Evolutionary conservation across 129 eudicot genomes (phyloP).

Genomic region (Cynara cardunculus): DNA sequence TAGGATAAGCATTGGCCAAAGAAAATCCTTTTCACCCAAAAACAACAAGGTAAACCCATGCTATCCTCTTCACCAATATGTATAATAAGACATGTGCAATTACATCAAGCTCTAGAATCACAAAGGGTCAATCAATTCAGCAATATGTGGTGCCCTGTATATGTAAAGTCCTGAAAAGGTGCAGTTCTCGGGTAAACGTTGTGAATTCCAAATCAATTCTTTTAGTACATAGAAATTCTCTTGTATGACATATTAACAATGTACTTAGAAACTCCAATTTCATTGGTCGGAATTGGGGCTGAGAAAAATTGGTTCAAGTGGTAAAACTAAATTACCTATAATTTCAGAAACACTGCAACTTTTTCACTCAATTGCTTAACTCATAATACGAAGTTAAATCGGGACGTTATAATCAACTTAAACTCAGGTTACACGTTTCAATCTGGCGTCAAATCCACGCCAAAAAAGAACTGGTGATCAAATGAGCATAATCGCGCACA

Average conservation of each 20-base stretch:
- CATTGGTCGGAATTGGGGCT: not conserved
- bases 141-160: not conserved
- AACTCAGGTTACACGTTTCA: not conserved
- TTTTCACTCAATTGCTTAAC: not conserved
- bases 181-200: not conserved
- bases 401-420: not conserved
- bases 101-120: not conserved
- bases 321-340: conserved; percentile 9
- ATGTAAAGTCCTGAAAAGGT: not conserved
- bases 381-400: not conserved
- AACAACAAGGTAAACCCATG: not conserved
- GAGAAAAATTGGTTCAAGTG: not conserved
- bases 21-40: not conserved
- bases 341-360: not conserved
- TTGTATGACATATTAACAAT: not conserved
- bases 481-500: not conserved
- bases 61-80: not conserved
- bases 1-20: not conserved
- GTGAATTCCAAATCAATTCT: not conserved
- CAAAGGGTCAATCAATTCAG: not conserved
- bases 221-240: not conserved
- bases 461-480: not conserved
- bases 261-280: not conserved
- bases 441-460: not conserved
- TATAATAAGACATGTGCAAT: not conserved